Evolutionary conservation across 1,284 basidiomycete genomes (phyloP).

Genomic region (Amylostereum chailletii): DNA sequence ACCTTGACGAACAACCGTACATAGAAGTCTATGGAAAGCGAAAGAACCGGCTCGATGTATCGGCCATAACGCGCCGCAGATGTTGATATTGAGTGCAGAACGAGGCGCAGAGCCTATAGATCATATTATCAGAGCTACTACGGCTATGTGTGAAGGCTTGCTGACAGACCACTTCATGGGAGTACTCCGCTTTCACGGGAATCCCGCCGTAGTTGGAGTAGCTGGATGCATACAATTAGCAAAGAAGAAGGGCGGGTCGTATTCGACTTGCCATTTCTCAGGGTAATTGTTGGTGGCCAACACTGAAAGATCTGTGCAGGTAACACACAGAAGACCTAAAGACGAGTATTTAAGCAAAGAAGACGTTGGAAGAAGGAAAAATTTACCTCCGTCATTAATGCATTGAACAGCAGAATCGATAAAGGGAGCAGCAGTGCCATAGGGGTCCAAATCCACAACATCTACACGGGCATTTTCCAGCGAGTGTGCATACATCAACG

Average conservation of each 20-base stretch:
- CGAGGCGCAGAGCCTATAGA: conserved; percentile 74
- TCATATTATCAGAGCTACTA: conserved; percentile 3
- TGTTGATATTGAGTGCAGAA: conserved; percentile 79
- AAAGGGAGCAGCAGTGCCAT: conserved; percentile 95
- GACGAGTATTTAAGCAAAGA: background rate
- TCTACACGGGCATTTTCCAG: conserved; percentile 72
- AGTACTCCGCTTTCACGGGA: conserved; percentile 86
- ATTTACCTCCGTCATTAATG: conserved; percentile 76
- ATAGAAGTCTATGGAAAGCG: conserved; percentile 97
- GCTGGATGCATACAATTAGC: conserved; percentile 30
- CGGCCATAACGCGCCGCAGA: conserved; percentile 90
- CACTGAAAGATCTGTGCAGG: conserved; percentile 94
- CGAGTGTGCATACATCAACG: conserved; percentile 89
- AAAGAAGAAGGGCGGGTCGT: background rate
- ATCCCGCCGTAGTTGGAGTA: conserved; percentile 96
- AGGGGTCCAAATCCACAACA: conserved; percentile 94
- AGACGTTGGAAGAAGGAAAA: background rate
- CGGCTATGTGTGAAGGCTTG: background rate
- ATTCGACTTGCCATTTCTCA: conserved; percentile 77
- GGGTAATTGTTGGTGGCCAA: conserved; percentile 92
- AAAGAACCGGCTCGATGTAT: conserved; percentile 86
- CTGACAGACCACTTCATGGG: conserved; percentile 76
- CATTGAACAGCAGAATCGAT: conserved; percentile 95
- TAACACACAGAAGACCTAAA: conserved; percentile 85
- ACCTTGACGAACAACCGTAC: conserved; percentile 88